Conservation (phyloP, 192 early-diverging fungal species). For the Ambispora gerdemannii region DNA sequence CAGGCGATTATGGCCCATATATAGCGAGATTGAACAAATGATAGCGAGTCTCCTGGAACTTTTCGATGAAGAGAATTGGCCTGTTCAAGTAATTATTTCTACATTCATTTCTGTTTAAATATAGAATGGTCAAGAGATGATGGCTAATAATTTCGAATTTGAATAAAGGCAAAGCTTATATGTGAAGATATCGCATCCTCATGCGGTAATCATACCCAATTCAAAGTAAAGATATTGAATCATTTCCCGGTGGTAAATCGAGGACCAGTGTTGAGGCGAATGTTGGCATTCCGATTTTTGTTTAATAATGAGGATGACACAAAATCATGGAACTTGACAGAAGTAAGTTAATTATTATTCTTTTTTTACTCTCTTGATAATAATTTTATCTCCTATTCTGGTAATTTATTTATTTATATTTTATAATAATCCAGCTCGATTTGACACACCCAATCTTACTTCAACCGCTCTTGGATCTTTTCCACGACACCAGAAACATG, state of each 20-base stretch:
- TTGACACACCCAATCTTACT: neutral
- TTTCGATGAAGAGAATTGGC: constrained; percentile 8
- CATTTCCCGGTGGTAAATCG: constrained; percentile 11
- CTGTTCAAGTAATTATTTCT: constrained; percentile 9
- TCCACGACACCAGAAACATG: neutral
- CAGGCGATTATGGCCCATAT: neutral
- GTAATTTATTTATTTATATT: neutral
- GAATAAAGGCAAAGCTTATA: constrained; percentile 1
- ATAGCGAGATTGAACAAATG: neutral
- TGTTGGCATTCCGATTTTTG: constrained; percentile 2
- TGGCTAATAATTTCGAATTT: neutral
- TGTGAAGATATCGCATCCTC: constrained; percentile 18
- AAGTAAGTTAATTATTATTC: neutral
- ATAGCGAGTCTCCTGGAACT: neutral
- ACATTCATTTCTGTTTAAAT: neutral
- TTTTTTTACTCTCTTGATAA: neutral
- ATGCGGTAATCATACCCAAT: neutral
- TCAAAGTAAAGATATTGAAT: neutral
- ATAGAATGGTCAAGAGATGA: neutral
- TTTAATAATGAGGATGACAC: neutral
- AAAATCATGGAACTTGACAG: neutral
- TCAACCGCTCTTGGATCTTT: neutral
- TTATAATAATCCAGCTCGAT: neutral
- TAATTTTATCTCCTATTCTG: neutral
- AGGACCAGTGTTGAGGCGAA: neutral